phyloP scores from a whole-genome alignment of 1,284 basidiomycete species.

The Puccinia polysora region DNA sequence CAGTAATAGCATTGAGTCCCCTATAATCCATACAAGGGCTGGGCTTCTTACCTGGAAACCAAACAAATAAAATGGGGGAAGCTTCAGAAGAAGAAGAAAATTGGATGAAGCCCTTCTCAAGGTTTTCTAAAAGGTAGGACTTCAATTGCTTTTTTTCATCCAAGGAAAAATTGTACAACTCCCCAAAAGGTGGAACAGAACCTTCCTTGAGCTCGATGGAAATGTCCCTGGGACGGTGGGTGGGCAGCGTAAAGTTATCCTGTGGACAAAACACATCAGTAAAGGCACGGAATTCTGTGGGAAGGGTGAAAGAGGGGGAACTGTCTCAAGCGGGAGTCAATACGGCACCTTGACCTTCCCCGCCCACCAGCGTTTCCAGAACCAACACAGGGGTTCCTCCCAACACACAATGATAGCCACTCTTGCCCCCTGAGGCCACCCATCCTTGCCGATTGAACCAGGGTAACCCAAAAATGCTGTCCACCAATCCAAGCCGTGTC shows the following conservation, averaged over 20 bases:
- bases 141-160: neutral
- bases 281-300: neutral
- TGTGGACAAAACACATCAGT: neutral
- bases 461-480: too few species aligned
- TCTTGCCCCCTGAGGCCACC: too few species aligned
- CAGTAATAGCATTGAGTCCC: conserved; percentile 41
- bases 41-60: conserved; percentile 3
- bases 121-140: neutral
- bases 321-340: too few species aligned
- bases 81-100: neutral
- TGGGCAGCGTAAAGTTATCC: neutral
- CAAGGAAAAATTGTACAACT: neutral
- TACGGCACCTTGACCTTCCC: too few species aligned
- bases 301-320: neutral
- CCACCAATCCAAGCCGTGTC: too few species aligned
- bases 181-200: neutral
- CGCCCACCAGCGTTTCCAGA: too few species aligned
- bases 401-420: too few species aligned
- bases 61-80: conserved; percentile 42
- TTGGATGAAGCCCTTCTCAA: conserved; percentile 1
- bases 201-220: conserved; percentile 8
- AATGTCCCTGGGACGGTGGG: neutral
- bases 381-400: too few species aligned
- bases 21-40: conserved; percentile 44
- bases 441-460: too few species aligned